These are phyloP conservation scores for Entomortierella parvispora DNA, from an alignment of 192 early-diverging fungal genomes.

Conservation along the genomic window DNA sequence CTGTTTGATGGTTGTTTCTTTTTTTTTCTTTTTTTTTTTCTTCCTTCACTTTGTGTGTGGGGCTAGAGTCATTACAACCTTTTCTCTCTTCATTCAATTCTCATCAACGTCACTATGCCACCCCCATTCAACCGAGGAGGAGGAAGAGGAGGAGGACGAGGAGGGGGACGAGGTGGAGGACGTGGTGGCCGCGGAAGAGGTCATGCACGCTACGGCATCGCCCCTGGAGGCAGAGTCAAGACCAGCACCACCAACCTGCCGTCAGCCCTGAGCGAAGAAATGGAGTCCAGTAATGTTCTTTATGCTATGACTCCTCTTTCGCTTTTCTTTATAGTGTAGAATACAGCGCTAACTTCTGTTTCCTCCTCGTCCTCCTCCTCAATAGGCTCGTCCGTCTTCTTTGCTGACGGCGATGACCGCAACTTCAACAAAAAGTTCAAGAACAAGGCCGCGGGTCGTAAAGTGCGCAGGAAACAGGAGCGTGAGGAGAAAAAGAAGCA, in stretches of 20 bases:
- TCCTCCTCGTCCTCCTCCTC: too few species aligned
- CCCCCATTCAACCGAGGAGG: conserved; percentile 42
- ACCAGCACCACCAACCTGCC: conserved; percentile 56
- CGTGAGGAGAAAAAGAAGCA: conserved; percentile 57
- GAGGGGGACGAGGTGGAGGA: conserved; percentile 24
- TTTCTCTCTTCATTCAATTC: background rate
- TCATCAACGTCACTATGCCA: conserved; percentile 17
- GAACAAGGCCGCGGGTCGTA: conserved; percentile 55
- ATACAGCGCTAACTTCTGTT: too few species aligned
- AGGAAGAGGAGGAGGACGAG: conserved; percentile 14
- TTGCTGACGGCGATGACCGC: conserved; percentile 57
- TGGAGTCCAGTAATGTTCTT: conserved; percentile 44
- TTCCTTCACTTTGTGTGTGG: background rate
- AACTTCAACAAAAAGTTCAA: conserved; percentile 60
- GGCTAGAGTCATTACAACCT: background rate
- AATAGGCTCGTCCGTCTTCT: conserved; percentile 37
- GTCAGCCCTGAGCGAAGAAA: conserved; percentile 41
- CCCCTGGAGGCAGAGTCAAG: conserved; percentile 47
- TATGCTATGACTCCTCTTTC: background rate
- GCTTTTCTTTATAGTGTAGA: background rate
- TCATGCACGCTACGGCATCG: conserved; percentile 25
- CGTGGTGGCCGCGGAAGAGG: conserved; percentile 14
- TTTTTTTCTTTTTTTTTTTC: conserved; percentile 1
- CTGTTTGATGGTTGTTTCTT: background rate
- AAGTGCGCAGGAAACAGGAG: conserved; percentile 61